These are phyloP conservation scores for Diaporthe nobilis DNA, from an alignment of 2,329 filamentous ascomycete genomes.

Conservation along the genomic window DNA sequence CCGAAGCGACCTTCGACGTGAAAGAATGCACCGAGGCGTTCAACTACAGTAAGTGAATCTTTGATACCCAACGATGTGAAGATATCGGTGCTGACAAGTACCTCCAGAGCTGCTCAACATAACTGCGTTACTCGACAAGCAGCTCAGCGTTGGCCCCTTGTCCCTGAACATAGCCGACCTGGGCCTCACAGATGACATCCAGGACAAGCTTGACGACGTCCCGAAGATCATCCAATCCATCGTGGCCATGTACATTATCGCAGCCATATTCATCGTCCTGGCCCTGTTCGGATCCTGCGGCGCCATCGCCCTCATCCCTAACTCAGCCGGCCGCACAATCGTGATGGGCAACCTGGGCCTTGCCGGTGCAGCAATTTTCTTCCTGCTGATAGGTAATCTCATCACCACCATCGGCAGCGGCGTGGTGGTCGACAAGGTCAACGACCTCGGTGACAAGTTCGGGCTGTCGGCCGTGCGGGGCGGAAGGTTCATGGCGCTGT, in stretches of 20 bases:
- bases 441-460: slow-evolving; percentile 57
- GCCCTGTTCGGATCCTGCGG: slow-evolving; percentile 41
- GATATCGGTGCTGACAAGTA: background rate
- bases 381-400: slow-evolving; percentile 59
- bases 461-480: slow-evolving; percentile 62
- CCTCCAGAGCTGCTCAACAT: slow-evolving; percentile 42
- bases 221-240: slow-evolving; percentile 42
- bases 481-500: slow-evolving; percentile 59
- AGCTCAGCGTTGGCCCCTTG: slow-evolving; percentile 44
- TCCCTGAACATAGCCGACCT: slow-evolving; percentile 42
- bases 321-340: slow-evolving; percentile 38
- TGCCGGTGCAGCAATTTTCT: slow-evolving; percentile 53
- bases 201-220: slow-evolving; percentile 42
- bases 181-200: slow-evolving; percentile 42
- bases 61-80: too few species aligned
- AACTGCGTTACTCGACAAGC: slow-evolving; percentile 42
- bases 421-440: slow-evolving; percentile 58
- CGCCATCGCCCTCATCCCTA: slow-evolving; percentile 40
- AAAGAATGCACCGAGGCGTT: slow-evolving; percentile 46
- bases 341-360: slow-evolving; percentile 56
- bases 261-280: slow-evolving; percentile 41
- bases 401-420: slow-evolving; percentile 58
- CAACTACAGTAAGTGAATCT: slow-evolving; percentile 31
- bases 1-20: slow-evolving; percentile 46
- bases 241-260: slow-evolving; percentile 44